A percentile compares a stretch with the other conserved stretches of the same genome.
phyloP scores from a whole-genome alignment of 306 rosid species.

The Chamaecrista fasciculata region DNA sequence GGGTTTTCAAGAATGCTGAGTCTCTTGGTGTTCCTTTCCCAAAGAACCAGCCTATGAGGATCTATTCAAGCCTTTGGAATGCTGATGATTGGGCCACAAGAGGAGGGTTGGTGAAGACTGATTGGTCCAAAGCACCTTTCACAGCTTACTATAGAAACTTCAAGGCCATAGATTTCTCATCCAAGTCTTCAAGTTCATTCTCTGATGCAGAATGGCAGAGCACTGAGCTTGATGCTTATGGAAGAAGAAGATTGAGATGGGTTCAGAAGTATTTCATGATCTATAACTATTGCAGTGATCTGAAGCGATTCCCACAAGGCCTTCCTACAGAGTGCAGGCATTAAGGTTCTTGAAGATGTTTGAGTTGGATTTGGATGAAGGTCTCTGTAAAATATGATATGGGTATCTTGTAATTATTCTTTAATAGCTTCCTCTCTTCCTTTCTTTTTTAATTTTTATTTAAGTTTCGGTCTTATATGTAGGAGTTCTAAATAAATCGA shows the following conservation, averaged over 20 bases:
- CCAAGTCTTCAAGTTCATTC: slow-evolving; percentile 33
- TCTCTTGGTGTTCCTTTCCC: slow-evolving; percentile 71
- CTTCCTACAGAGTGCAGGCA: slow-evolving; percentile 61
- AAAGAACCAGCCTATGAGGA: slow-evolving; percentile 68
- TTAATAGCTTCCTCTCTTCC: slow-evolving; percentile 8
- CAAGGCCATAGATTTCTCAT: slow-evolving; percentile 39
- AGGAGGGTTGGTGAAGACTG: slow-evolving; percentile 81
- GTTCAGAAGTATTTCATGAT: slow-evolving; percentile 87
- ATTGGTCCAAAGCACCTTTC: slow-evolving; percentile 84
- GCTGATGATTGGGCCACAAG: slow-evolving; percentile 87
- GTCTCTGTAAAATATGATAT: slow-evolving; percentile 12
- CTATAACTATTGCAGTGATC: slow-evolving; percentile 74
- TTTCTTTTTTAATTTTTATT: not conserved
- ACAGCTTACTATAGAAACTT: slow-evolving; percentile 81
- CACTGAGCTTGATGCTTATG: slow-evolving; percentile 64
- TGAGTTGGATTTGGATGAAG: not conserved
- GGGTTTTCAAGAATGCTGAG: slow-evolving; percentile 74
- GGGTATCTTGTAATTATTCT: slow-evolving; percentile 7
- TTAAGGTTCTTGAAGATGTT: slow-evolving; percentile 22
- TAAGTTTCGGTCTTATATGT: not conserved
- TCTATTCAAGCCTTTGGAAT: slow-evolving; percentile 76
- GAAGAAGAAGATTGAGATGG: slow-evolving; percentile 81
- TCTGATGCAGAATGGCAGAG: slow-evolving; percentile 41
- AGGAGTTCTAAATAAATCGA: slow-evolving; percentile 27
- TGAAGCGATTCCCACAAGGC: slow-evolving; percentile 71